Conservation (phyloP, 306 rosid genomes). For the Glycine soja region DNA sequence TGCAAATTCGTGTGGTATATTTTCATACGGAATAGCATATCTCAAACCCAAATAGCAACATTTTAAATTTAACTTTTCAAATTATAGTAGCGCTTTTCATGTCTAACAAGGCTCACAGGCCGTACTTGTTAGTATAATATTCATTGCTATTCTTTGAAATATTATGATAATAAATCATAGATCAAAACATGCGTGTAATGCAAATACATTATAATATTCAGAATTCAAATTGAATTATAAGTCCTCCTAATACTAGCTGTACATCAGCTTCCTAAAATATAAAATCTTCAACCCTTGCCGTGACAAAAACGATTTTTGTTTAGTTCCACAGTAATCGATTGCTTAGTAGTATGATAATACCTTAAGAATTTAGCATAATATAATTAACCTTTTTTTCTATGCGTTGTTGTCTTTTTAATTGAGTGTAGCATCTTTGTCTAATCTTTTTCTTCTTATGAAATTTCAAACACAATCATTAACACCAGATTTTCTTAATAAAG, state of each 20-base stretch:
- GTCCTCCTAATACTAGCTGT: neutral
- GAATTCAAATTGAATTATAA: constrained; percentile 21
- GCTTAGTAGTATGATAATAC: neutral
- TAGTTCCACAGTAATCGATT: neutral
- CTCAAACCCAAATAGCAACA: neutral
- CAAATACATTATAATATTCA: neutral
- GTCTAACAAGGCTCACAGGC: neutral
- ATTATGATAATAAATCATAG: neutral
- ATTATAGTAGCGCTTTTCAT: neutral
- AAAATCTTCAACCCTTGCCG: neutral
- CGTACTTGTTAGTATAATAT: neutral
- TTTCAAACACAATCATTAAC: constrained; percentile 48
- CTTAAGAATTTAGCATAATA: neutral
- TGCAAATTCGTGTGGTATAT: too few species aligned
- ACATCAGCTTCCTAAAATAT: constrained; percentile 3
- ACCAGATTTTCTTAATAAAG: constrained; percentile 40
- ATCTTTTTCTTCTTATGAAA: constrained; percentile 22
- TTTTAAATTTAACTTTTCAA: neutral
- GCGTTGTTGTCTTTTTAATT: constrained; percentile 25
- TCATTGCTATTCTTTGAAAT: neutral
- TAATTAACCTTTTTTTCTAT: neutral
- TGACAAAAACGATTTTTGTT: neutral
- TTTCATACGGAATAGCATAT: too few species aligned
- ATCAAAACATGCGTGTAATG: neutral
- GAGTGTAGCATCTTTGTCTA: constrained; percentile 40